Percentiles rank a stretch among this genome's conserved stretches.
These are phyloP conservation scores for Hemileccinum rubropunctum DNA, from an alignment of 768 basidiomycete species.

Conservation along the genomic window DNA sequence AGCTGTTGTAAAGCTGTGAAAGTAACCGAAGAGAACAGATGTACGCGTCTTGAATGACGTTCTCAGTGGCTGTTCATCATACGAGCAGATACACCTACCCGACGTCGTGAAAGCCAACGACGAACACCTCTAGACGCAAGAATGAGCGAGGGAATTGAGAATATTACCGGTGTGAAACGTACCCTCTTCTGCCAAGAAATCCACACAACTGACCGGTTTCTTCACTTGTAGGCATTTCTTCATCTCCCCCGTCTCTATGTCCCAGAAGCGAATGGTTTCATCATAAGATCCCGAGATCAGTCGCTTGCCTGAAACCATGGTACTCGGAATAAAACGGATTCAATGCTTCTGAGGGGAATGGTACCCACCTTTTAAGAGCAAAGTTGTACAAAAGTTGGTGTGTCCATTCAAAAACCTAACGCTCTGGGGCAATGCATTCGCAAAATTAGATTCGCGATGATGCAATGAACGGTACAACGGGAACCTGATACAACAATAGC, in stretches of 20 bases:
- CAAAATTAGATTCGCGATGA: conserved; percentile 84
- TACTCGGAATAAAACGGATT: not conserved
- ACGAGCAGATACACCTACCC: conserved; percentile 51
- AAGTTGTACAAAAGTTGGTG: conserved; percentile 83
- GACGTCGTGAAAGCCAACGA: conserved; percentile 90
- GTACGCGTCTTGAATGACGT: conserved; percentile 60
- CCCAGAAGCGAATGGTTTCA: conserved; percentile 92
- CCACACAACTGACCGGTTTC: conserved; percentile 88
- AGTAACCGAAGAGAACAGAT: conserved; percentile 82
- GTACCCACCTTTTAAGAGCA: conserved; percentile 55
- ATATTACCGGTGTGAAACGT: conserved; percentile 9
- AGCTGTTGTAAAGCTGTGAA: conserved; percentile 83
- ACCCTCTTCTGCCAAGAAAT: conserved; percentile 83
- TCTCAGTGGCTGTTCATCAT: conserved; percentile 3
- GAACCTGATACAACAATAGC: conserved; percentile 37
- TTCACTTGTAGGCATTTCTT: conserved; percentile 81
- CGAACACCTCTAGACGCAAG: conserved; percentile 67
- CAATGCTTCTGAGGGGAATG: not conserved
- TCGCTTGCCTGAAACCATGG: conserved; percentile 51
- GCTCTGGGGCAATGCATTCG: conserved; percentile 68
- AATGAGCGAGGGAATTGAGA: conserved; percentile 4
- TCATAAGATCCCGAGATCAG: conserved; percentile 91
- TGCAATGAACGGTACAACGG: conserved; percentile 78
- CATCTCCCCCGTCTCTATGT: conserved; percentile 62
- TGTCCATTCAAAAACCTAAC: conserved; percentile 81